Evolutionary conservation across 495 filamentous ascomycete species (phyloP).

Genomic region (Hypoxylon subgilvum): DNA sequence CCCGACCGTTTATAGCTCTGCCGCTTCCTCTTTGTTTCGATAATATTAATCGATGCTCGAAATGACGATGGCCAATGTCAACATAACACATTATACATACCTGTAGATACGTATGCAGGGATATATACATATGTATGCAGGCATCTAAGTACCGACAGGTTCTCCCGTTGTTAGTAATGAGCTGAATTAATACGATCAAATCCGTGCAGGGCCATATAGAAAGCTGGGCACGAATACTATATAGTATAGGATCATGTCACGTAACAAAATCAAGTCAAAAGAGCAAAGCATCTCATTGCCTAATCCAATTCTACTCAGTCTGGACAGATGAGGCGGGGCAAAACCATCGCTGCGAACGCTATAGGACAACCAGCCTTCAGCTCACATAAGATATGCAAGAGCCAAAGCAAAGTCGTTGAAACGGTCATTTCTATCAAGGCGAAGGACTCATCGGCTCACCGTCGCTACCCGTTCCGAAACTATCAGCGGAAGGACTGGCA

Average conservation of each 20-base stretch:
- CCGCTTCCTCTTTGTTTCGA: constrained; percentile 2
- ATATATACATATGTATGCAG: too few relatives aligned
- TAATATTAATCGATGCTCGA: too few relatives aligned
- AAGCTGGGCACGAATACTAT: neutral
- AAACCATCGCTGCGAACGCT: constrained; percentile 13
- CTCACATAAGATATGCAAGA: neutral
- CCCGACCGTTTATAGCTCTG: neutral
- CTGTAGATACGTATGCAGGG: too few relatives aligned
- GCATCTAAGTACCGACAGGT: too few relatives aligned
- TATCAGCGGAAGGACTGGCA: constrained; percentile 27
- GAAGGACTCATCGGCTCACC: constrained; percentile 39
- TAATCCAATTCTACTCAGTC: constrained; percentile 27
- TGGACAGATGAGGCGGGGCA: constrained; percentile 14
- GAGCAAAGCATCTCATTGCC: constrained; percentile 34
- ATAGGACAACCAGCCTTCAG: constrained; percentile 7
- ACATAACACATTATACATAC: too few relatives aligned
- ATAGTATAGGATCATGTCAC: constrained; percentile 30
- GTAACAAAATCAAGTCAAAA: constrained; percentile 2
- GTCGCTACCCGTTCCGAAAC: constrained; percentile 33
- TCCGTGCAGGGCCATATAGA: too few relatives aligned
- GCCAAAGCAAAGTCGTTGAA: constrained; percentile 4
- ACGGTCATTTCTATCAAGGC: constrained; percentile 15
- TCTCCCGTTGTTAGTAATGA: too few relatives aligned
- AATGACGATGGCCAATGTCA: too few relatives aligned
- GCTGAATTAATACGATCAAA: too few relatives aligned